Conservation (phyloP, 2,329 filamentous ascomycete genomes). For the Chaetomiaceae sp. region DNA sequence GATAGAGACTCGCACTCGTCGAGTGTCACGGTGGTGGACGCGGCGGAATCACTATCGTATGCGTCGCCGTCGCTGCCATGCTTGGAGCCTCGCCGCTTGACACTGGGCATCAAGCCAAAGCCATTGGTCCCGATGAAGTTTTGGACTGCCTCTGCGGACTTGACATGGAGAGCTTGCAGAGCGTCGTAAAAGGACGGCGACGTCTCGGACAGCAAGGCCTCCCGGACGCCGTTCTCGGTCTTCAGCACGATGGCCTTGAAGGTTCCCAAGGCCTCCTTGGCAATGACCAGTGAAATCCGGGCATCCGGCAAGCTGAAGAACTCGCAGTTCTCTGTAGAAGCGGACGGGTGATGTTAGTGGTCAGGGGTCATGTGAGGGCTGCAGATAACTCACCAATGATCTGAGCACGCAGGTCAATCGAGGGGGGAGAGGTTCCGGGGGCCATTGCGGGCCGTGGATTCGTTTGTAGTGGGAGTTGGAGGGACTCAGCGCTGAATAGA, state of each 20-base stretch:
- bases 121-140: conserved; percentile 33
- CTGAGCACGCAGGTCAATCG: conserved; percentile 17
- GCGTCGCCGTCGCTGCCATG: conserved; percentile 11
- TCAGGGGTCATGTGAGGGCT: background rate
- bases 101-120: conserved; percentile 25
- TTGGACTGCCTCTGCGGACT: conserved; percentile 38
- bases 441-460: conserved; percentile 13
- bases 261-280: conserved; percentile 27
- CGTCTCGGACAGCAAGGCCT: conserved; percentile 32
- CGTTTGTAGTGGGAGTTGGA: background rate
- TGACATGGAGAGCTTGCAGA: conserved; percentile 36
- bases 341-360: conserved; percentile 9
- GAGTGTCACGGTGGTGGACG: conserved; percentile 19
- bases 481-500: conserved; percentile 8
- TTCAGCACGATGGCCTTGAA: conserved; percentile 29
- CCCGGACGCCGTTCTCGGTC: conserved; percentile 25
- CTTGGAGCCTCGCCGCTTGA: conserved; percentile 12
- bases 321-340: conserved; percentile 29
- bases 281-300: conserved; percentile 24
- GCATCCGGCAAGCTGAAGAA: conserved; percentile 26
- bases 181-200: conserved; percentile 31
- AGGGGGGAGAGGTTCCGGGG: conserved; percentile 2
- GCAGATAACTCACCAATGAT: conserved; percentile 21
- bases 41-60: conserved; percentile 17
- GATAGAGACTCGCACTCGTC: conserved; percentile 22